Conservation (phyloP, 2,329 filamentous ascomycete species). For the Fusarium tricinctum region DNA sequence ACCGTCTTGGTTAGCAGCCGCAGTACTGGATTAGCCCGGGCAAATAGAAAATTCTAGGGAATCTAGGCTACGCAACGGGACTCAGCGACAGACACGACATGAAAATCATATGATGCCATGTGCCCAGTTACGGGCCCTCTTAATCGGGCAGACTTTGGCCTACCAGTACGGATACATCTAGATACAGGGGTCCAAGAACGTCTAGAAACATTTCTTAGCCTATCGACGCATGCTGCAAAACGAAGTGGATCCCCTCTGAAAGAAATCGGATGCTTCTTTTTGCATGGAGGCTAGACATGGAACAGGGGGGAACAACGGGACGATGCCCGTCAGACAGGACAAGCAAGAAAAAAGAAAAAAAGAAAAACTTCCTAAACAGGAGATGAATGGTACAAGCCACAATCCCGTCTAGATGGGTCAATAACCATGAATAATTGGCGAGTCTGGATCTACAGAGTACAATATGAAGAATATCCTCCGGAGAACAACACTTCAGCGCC, state of each 20-base stretch:
- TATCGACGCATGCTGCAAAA: conserved; percentile 6
- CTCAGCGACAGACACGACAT: conserved; percentile 7
- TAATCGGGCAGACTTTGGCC: conserved; percentile 43
- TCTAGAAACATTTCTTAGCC: conserved; percentile 33
- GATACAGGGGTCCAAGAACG: conserved; percentile 23
- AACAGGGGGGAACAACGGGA: conserved; percentile 17
- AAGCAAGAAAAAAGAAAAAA: conserved; percentile 8
- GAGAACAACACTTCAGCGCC: not conserved
- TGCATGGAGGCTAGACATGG: not conserved
- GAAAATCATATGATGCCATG: conserved; percentile 49
- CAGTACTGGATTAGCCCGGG: conserved; percentile 12
- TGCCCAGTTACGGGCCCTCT: conserved; percentile 39
- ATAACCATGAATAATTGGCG: no score
- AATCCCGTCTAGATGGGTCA: conserved; percentile 4
- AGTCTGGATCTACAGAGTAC: not conserved
- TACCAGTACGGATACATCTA: no score
- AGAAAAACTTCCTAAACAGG: conserved; percentile 1
- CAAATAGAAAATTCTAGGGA: not conserved
- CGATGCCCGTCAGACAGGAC: conserved; percentile 1
- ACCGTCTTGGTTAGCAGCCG: conserved; percentile 10
- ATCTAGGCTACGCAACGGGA: not conserved
- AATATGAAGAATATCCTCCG: no score
- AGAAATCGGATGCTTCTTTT: conserved; percentile 36
- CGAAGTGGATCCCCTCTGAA: conserved; percentile 15
- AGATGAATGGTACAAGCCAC: not conserved